A percentile compares a stretch with the other conserved stretches of the same genome.
phyloP scores from a whole-genome alignment of 1,139 yeast genomes.

The Taphrina confusa region DNA sequence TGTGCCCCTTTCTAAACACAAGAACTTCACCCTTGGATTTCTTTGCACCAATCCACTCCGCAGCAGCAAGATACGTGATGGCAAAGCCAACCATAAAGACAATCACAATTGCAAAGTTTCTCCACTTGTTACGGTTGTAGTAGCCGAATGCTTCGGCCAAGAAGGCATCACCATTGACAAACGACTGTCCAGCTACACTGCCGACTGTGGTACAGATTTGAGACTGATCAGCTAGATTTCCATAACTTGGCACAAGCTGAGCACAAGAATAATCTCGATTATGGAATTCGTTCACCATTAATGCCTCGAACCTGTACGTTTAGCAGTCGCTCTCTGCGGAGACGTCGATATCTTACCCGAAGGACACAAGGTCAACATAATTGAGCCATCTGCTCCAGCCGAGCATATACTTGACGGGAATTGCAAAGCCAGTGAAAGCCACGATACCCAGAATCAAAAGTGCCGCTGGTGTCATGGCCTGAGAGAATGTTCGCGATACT shows the following conservation, averaged over 20 bases:
- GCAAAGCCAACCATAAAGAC: constrained; percentile 47
- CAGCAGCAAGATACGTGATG: constrained; percentile 55
- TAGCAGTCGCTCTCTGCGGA: neutral
- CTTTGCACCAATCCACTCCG: constrained; percentile 56
- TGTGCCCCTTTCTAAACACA: constrained; percentile 42
- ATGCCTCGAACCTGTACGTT: constrained; percentile 47
- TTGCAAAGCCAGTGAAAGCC: constrained; percentile 71
- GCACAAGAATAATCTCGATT: constrained; percentile 51
- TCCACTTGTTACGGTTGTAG: constrained; percentile 47
- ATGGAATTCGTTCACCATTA: constrained; percentile 54
- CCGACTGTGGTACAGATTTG: constrained; percentile 52
- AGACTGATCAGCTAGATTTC: constrained; percentile 45
- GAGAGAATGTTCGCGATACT: constrained; percentile 58
- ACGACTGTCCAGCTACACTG: constrained; percentile 48
- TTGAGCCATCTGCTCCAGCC: constrained; percentile 59
- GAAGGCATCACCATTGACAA: constrained; percentile 52
- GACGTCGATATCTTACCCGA: constrained; percentile 42
- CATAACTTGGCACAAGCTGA: constrained; percentile 52
- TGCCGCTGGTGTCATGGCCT: constrained; percentile 76
- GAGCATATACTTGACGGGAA: constrained; percentile 53
- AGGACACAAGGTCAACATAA: constrained; percentile 54
- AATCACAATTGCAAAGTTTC: constrained; percentile 48
- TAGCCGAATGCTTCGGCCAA: constrained; percentile 47
- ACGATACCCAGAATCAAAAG: constrained; percentile 61
- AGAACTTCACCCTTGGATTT: constrained; percentile 59